Conservation (phyloP, 2,329 filamentous ascomycete species). For the Colletotrichum sp. region DNA sequence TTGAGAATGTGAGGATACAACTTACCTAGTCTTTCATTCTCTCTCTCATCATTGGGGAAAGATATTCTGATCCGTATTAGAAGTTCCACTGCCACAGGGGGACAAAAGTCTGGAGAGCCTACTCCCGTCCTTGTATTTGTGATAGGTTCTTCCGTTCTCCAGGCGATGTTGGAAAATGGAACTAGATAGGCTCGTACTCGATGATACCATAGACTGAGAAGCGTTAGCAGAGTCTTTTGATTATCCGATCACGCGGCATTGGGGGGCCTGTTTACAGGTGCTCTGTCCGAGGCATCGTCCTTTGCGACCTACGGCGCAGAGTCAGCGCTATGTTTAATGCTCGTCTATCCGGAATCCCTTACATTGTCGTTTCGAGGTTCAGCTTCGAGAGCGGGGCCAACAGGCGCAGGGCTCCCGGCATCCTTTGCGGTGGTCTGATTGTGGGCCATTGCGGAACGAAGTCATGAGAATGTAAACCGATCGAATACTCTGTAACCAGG, state of each 20-base stretch:
- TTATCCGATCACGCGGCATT: background rate
- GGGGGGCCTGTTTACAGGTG: background rate
- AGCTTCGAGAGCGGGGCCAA: background rate
- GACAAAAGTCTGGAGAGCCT: background rate
- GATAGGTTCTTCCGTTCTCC: constrained; percentile 14
- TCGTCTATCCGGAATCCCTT: background rate
- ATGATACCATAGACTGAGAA: background rate
- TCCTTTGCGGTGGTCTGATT: background rate
- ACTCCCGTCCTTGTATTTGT: constrained; percentile 26
- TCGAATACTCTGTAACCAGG: background rate
- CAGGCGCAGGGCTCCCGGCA: background rate
- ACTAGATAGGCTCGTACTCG: background rate
- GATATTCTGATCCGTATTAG: constrained; percentile 22
- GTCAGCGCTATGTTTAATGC: background rate
- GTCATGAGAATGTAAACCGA: background rate
- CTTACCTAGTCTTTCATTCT: constrained; percentile 29
- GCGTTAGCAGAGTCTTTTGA: background rate
- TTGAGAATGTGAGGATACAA: background rate
- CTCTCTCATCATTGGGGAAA: constrained; percentile 28
- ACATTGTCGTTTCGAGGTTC: background rate
- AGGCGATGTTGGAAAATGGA: background rate
- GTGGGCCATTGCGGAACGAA: background rate
- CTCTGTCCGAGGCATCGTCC: background rate
- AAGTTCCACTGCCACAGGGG: background rate
- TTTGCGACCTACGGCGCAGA: background rate